Percentiles rank a stretch among this genome's conserved stretches.
These are phyloP conservation scores for Tolypocladium ovalisporum DNA, from an alignment of 2,329 filamentous ascomycete species.

Conservation along the genomic window DNA sequence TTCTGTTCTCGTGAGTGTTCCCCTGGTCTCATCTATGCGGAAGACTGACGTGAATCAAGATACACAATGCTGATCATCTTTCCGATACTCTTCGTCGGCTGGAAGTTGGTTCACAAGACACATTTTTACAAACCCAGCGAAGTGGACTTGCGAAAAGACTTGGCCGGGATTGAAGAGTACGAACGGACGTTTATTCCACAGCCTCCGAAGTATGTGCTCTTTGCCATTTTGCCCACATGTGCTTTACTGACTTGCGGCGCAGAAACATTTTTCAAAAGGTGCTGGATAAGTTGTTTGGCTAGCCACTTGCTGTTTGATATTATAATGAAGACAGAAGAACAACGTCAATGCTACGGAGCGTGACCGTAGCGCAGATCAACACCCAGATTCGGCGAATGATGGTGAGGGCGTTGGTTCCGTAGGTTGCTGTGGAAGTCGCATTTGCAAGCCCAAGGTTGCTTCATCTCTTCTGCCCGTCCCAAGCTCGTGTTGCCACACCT, in stretches of 20 bases:
- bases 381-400: background rate
- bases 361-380: background rate
- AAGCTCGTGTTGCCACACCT: too few relatives aligned
- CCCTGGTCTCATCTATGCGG: background rate
- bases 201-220: conserved; percentile 36
- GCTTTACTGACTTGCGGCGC: background rate
- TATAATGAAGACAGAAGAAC: background rate
- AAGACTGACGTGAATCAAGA: conserved; percentile 12
- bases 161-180: conserved; percentile 60
- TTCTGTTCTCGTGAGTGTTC: conserved; percentile 53
- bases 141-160: conserved; percentile 50
- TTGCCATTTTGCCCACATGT: background rate
- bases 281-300: conserved; percentile 10
- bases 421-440: background rate
- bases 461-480: background rate
- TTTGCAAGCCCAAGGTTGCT: background rate
- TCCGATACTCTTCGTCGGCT: conserved; percentile 56
- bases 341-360: background rate
- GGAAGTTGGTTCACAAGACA: conserved; percentile 60
- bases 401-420: background rate
- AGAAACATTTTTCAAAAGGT: conserved; percentile 11
- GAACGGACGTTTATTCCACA: conserved; percentile 45
- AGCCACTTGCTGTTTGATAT: background rate
- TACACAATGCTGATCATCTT: conserved; percentile 68
- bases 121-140: conserved; percentile 44